Evolutionary conservation across 2,329 filamentous ascomycete genomes (phyloP).

Genomic region (Cryoendolithus antarcticus): DNA sequence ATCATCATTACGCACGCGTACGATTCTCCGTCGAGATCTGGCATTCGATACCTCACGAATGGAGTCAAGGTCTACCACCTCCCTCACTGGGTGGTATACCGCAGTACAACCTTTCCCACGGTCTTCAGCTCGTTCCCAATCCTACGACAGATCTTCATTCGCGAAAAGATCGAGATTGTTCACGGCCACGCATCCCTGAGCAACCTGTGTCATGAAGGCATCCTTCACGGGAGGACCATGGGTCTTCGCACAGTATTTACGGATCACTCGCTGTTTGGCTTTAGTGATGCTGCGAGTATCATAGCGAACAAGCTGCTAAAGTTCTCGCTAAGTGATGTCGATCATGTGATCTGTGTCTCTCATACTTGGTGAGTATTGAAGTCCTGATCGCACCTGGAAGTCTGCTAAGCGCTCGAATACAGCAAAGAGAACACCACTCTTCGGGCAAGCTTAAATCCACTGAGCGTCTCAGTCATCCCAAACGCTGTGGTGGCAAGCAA

Average conservation of each 20-base stretch:
- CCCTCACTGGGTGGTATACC: constrained; percentile 91
- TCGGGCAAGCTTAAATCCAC: constrained; percentile 80
- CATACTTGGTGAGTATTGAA: constrained; percentile 70
- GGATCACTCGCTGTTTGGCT: constrained; percentile 93
- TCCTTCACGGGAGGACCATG: constrained; percentile 92
- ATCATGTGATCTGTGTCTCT: constrained; percentile 96
- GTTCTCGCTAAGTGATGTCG: constrained; percentile 89
- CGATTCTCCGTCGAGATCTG: constrained; percentile 47
- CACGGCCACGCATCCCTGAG: constrained; percentile 94
- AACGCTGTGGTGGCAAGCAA: constrained; percentile 96
- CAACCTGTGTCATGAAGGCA: constrained; percentile 86
- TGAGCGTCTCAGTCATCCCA: constrained; percentile 96
- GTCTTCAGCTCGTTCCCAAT: constrained; percentile 98
- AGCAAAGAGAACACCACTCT: constrained; percentile 98
- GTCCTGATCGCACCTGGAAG: background rate
- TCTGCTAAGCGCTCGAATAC: constrained; percentile 11
- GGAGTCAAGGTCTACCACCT: constrained; percentile 97
- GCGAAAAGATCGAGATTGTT: constrained; percentile 91
- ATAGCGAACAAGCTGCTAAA: constrained; percentile 95
- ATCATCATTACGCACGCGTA: constrained; percentile 96
- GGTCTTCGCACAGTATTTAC: constrained; percentile 91
- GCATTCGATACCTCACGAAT: constrained; percentile 90
- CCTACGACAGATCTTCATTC: constrained; percentile 90
- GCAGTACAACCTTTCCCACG: constrained; percentile 84
- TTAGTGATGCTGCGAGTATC: constrained; percentile 91